Evolutionary conservation across 257 asterid genomes (phyloP).

Genomic region (Henckelia pumila): DNA sequence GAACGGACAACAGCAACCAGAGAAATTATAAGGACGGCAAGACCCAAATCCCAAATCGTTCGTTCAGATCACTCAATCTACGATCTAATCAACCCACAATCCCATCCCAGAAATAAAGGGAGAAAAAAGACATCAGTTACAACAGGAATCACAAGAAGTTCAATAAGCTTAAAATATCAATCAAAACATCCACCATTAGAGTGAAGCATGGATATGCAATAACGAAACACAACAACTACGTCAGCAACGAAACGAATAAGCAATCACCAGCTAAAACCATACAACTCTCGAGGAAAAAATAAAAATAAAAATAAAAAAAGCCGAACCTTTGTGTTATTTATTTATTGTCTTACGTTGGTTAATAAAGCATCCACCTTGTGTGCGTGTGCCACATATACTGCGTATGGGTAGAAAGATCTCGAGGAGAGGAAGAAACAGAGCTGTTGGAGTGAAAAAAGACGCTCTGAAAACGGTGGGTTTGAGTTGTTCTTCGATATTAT

Average conservation of each 20-base stretch:
- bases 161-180: background rate
- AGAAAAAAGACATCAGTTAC: slow-evolving; percentile 23
- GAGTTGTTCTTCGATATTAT: background rate
- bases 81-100: slow-evolving; percentile 16
- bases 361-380: slow-evolving; percentile 27
- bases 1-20: slow-evolving; percentile 1
- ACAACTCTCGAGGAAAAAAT: background rate
- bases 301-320: background rate
- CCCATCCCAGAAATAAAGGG: slow-evolving; percentile 27
- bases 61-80: slow-evolving; percentile 25
- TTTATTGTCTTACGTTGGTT: slow-evolving; percentile 22
- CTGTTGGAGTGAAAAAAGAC: background rate
- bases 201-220: slow-evolving; percentile 10
- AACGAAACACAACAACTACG: slow-evolving; percentile 26
- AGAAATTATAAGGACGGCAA: background rate
- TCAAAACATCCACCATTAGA: slow-evolving; percentile 16
- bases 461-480: background rate
- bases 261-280: background rate
- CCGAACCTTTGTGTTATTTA: slow-evolving; percentile 23
- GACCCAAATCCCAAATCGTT: background rate
- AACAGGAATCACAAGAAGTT: slow-evolving; percentile 28
- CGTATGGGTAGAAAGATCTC: background rate
- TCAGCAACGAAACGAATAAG: background rate
- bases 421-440: slow-evolving; percentile 11
- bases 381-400: background rate